Conservation (phyloP, 805 yeast genomes). For the Myxozyma udenii region DNA sequence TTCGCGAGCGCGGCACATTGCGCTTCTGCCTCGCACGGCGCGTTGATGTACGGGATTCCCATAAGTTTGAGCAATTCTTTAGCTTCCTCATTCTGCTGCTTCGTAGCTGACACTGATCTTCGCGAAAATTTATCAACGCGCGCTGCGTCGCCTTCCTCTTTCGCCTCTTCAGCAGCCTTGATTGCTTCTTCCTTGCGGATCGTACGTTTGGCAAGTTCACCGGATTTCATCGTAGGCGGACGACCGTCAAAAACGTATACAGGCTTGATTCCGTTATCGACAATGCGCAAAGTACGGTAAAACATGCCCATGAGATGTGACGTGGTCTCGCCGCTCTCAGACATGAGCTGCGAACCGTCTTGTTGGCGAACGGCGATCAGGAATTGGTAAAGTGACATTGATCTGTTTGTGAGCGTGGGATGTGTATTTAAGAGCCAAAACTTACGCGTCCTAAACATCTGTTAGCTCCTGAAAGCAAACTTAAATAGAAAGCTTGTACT, state of each 20-base stretch:
- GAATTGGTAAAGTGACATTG: conserved; percentile 95
- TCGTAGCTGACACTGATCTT: conserved; percentile 82
- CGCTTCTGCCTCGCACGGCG: conserved; percentile 98
- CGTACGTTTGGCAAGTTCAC: conserved; percentile 83
- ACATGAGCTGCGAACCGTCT: conserved; percentile 90
- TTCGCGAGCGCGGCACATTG: conserved; percentile 93
- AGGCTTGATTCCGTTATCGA: conserved; percentile 92
- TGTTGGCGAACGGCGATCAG: conserved; percentile 94
- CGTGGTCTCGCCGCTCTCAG: conserved; percentile 85
- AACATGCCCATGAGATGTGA: conserved; percentile 96
- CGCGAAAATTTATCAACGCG: conserved; percentile 75
- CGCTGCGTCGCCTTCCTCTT: conserved; percentile 76
- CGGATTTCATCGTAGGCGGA: conserved; percentile 92
- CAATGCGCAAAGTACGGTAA: conserved; percentile 84
- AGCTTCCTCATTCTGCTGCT: conserved; percentile 92
- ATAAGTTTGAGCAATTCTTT: conserved; percentile 71
- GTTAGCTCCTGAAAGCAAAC: background rate
- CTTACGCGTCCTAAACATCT: conserved; percentile 34
- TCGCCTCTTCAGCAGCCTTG: conserved; percentile 66
- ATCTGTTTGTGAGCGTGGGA: conserved; percentile 55
- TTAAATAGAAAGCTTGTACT: conserved; percentile 3
- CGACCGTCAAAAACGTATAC: conserved; percentile 96
- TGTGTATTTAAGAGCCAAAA: background rate
- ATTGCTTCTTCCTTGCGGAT: conserved; percentile 80
- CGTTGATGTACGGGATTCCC: conserved; percentile 93